phyloP scores from a whole-genome alignment of 257 asterid species.

The Solanum medicagineum region DNA sequence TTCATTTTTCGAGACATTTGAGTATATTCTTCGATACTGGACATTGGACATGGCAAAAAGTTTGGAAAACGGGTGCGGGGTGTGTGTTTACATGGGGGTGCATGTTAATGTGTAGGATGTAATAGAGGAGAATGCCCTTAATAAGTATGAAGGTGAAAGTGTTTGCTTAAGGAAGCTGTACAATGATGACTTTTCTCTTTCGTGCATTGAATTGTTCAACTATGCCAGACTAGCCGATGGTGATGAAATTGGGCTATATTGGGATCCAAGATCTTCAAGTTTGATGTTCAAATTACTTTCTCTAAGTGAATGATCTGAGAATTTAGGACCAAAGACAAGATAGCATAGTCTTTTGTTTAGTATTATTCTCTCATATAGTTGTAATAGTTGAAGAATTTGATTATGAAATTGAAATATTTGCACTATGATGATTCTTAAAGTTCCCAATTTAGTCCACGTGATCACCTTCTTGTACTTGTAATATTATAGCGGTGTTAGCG shows the following conservation, averaged over 20 bases:
- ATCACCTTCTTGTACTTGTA: too few species aligned
- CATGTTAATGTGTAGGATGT: constrained; percentile 31
- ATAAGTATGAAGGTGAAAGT: neutral
- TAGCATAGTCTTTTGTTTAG: neutral
- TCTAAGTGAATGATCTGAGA: neutral
- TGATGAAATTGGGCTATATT: constrained; percentile 35
- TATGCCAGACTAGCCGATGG: constrained; percentile 9
- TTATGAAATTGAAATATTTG: too few species aligned
- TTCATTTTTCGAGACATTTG: constrained; percentile 2
- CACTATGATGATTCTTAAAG: too few species aligned
- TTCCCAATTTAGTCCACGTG: too few species aligned
- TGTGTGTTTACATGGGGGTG: neutral
- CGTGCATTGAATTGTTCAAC: constrained; percentile 23
- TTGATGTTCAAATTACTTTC: constrained; percentile 20
- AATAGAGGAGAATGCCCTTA: constrained; percentile 14
- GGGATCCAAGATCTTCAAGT: constrained; percentile 17
- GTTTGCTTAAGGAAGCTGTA: constrained; percentile 17
- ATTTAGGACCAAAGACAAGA: neutral
- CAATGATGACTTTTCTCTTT: constrained; percentile 13
- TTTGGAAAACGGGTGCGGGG: constrained; percentile 13
- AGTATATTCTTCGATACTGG: constrained; percentile 40
- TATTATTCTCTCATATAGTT: neutral
- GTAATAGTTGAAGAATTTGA: too few species aligned
- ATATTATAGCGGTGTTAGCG: too few species aligned
- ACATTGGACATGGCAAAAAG: constrained; percentile 19